These are phyloP conservation scores for Protea cynaroides DNA, from an alignment of 164 flowering plant genomes.

Conservation along the genomic window DNA sequence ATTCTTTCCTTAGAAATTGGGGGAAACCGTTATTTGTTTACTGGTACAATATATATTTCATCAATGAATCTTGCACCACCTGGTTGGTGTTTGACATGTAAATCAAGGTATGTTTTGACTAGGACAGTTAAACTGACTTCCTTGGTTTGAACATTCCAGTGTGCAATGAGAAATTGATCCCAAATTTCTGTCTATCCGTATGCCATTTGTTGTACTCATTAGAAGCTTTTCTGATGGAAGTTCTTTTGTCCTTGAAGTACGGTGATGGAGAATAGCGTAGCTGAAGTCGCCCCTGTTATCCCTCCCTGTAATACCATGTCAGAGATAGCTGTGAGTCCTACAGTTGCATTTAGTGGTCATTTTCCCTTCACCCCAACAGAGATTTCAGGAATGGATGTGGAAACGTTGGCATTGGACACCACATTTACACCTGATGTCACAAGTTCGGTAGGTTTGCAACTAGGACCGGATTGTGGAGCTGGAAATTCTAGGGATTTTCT, in stretches of 20 bases:
- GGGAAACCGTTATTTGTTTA: too few species aligned
- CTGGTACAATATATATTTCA: too few species aligned
- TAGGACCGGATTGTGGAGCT: conserved; percentile 62
- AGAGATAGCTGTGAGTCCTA: conserved; percentile 90
- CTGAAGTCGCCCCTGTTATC: conserved; percentile 41
- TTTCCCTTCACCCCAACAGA: conserved; percentile 88
- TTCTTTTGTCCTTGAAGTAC: conserved; percentile 27
- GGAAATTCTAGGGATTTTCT: conserved; percentile 71
- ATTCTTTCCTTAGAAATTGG: too few species aligned
- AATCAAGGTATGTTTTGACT: too few species aligned
- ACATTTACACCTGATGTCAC: conserved; percentile 85
- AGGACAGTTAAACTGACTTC: too few species aligned
- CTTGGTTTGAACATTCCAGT: too few species aligned
- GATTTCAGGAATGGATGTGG: conserved; percentile 84
- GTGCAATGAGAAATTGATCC: too few species aligned
- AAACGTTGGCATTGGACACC: conserved; percentile 74
- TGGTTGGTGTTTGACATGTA: too few species aligned
- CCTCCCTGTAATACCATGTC: conserved; percentile 65
- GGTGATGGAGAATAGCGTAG: conserved; percentile 39
- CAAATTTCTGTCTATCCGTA: too few species aligned
- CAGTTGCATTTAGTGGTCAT: conserved; percentile 93
- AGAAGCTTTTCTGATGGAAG: conserved; percentile 6
- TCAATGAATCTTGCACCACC: too few species aligned
- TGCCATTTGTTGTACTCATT: neutral
- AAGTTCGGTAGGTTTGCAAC: conserved; percentile 70